Conservation (phyloP, 306 rosid species). For the Macrotyloma uniflorum region DNA sequence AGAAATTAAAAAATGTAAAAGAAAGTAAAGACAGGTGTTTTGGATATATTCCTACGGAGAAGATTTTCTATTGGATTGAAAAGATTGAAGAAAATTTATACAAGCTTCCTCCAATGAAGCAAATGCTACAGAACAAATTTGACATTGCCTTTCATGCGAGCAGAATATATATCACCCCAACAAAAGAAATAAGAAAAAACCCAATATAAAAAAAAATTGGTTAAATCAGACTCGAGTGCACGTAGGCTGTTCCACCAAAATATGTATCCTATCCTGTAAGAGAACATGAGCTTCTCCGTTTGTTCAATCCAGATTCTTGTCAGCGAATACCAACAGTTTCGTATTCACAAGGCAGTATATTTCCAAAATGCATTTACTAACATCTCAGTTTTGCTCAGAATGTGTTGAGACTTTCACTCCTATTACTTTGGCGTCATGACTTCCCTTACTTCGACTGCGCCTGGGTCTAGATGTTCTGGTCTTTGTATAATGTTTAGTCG, state of each 20-base stretch:
- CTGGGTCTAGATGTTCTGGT: conserved; percentile 62
- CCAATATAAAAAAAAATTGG: background rate
- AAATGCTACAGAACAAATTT: conserved; percentile 32
- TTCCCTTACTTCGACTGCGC: conserved; percentile 70
- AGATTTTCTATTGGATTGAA: conserved; percentile 44
- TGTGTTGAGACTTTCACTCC: conserved; percentile 59
- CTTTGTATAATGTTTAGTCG: conserved; percentile 57
- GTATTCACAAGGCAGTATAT: conserved; percentile 40
- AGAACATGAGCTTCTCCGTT: conserved; percentile 42
- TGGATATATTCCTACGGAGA: conserved; percentile 39
- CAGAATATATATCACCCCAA: conserved; percentile 42
- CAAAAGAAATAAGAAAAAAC: conserved; percentile 22
- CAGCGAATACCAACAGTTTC: conserved; percentile 35
- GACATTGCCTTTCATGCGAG: conserved; percentile 40
- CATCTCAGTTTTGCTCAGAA: conserved; percentile 55
- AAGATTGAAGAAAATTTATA: conserved; percentile 31
- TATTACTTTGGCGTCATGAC: conserved; percentile 58
- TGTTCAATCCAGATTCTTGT: conserved; percentile 23
- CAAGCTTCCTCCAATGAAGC: conserved; percentile 45
- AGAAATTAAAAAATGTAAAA: background rate
- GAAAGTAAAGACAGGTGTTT: conserved; percentile 16
- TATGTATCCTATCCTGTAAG: conserved; percentile 31
- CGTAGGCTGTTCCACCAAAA: conserved; percentile 31
- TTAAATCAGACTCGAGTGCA: conserved; percentile 42
- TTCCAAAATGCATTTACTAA: conserved; percentile 25